Percentiles rank a stretch among this genome's conserved stretches.
Evolutionary conservation across 164 flowering plant species (phyloP).

Genomic region (Berberis thunbergii): DNA sequence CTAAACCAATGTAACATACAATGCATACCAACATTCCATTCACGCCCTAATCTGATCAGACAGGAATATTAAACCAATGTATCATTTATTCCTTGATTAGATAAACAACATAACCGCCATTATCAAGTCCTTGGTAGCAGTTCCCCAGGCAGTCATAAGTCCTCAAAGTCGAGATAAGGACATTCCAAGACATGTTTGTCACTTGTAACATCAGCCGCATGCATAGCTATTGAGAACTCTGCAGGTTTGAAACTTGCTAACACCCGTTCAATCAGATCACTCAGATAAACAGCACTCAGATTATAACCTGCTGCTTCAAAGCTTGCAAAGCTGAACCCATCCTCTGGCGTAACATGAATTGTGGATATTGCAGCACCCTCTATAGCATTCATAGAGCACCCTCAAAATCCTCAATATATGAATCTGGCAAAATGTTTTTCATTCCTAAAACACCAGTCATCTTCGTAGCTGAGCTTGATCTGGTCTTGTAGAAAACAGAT

Average conservation of each 20-base stretch:
- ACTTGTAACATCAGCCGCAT: slow-evolving; percentile 16
- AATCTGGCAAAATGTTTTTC: slow-evolving; percentile 58
- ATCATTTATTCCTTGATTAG: too few species aligned
- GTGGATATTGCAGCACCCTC: slow-evolving; percentile 64
- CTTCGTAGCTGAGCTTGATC: slow-evolving; percentile 39
- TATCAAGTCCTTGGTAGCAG: slow-evolving; percentile 27
- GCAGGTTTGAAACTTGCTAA: slow-evolving; percentile 57
- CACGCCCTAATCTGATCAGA: too few species aligned
- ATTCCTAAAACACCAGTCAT: slow-evolving; percentile 72
- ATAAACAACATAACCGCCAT: slow-evolving; percentile 33
- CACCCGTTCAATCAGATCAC: slow-evolving; percentile 51
- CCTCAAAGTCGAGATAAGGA: slow-evolving; percentile 22
- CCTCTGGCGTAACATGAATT: slow-evolving; percentile 91
- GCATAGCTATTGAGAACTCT: slow-evolving; percentile 65
- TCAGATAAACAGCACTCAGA: slow-evolving; percentile 25
- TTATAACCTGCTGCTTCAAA: slow-evolving; percentile 71
- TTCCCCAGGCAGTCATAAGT: slow-evolving; percentile 33
- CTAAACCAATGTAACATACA: too few species aligned
- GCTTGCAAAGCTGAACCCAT: slow-evolving; percentile 88
- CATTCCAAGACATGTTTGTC: slow-evolving; percentile 5
- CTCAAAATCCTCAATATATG: slow-evolving; percentile 75
- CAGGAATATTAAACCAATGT: too few species aligned
- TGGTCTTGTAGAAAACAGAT: slow-evolving; percentile 62
- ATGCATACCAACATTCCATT: too few species aligned
- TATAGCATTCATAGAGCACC: slow-evolving; percentile 79